Evolutionary conservation across 108 stramenopile species (phyloP).

Genomic region (Pseudonitzschia delicatissima): DNA sequence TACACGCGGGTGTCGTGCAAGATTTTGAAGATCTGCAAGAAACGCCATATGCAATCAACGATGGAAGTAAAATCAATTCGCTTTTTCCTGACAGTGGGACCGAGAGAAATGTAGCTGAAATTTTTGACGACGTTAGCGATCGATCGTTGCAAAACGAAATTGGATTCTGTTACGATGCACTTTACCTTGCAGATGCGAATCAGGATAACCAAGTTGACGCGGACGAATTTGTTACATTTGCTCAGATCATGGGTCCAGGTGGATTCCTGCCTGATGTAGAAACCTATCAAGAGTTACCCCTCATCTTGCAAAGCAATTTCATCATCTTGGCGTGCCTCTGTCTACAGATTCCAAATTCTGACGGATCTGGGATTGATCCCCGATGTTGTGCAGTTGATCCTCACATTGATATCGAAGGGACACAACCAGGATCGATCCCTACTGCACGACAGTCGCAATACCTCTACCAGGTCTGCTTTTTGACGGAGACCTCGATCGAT

Average conservation of each 20-base stretch:
- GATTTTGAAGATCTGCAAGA: slow-evolving; percentile 13
- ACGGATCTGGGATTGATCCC: slow-evolving; percentile 6
- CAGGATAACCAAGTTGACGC: slow-evolving; percentile 26
- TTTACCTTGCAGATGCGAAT: slow-evolving; percentile 35
- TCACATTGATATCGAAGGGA: slow-evolving; percentile 30
- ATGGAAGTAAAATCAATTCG: not conserved
- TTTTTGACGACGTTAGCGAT: not conserved
- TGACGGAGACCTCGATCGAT: slow-evolving; percentile 29
- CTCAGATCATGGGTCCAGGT: slow-evolving; percentile 30
- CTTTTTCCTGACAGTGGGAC: not conserved
- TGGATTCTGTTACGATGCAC: slow-evolving; percentile 25
- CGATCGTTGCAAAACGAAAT: slow-evolving; percentile 8
- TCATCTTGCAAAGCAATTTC: slow-evolving; percentile 30
- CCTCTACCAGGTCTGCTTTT: slow-evolving; percentile 40
- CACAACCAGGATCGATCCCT: slow-evolving; percentile 24
- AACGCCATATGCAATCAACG: too few relatives aligned
- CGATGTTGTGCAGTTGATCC: slow-evolving; percentile 45
- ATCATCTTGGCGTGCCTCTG: slow-evolving; percentile 44
- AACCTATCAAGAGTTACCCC: slow-evolving; percentile 28
- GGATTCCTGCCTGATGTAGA: slow-evolving; percentile 21
- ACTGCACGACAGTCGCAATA: slow-evolving; percentile 20
- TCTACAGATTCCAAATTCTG: slow-evolving; percentile 20
- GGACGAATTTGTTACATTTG: slow-evolving; percentile 41
- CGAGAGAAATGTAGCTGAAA: not conserved
- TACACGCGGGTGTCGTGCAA: slow-evolving; percentile 2